These are phyloP conservation scores for Pezicula rhizophila DNA, from an alignment of 2,329 filamentous ascomycete species.

Conservation along the genomic window DNA sequence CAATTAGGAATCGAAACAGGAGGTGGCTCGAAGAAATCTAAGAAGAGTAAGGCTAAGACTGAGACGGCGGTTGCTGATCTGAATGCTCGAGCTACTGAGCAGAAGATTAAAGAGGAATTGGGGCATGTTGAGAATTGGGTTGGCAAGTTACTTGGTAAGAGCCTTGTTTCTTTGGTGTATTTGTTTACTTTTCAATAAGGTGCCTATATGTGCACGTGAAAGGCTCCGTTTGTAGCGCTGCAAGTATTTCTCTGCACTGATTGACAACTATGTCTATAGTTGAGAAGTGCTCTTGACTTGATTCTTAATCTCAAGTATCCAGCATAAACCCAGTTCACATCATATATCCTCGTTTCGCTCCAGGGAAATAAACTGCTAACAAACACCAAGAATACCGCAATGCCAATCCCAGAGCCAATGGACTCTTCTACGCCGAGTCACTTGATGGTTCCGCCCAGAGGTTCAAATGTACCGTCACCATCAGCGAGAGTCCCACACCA, in stretches of 20 bases:
- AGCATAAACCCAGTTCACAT: no score
- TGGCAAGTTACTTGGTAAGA: background rate
- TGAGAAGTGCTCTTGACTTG: no score
- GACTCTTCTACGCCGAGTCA: conserved; percentile 7
- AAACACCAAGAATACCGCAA: conserved; percentile 20
- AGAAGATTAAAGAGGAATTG: background rate
- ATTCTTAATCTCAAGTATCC: no score
- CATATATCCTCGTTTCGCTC: no score
- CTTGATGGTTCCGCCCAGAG: background rate
- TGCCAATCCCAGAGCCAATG: conserved; percentile 4
- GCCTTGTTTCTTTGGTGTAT: background rate
- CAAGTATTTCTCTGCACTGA: no score
- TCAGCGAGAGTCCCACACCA: conserved; percentile 13
- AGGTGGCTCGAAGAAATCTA: no score
- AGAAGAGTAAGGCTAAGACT: background rate
- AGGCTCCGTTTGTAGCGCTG: no score
- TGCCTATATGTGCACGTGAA: no score
- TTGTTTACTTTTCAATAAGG: no score
- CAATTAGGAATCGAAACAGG: no score
- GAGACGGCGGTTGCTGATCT: background rate
- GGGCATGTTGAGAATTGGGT: background rate
- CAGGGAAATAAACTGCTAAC: background rate
- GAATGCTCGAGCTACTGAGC: background rate
- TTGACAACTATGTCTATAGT: no score
- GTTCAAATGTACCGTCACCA: conserved; percentile 13